Base-by-base conservation (phyloP, 768 basidiomycete species). In the Pisolithus albus region DNA sequence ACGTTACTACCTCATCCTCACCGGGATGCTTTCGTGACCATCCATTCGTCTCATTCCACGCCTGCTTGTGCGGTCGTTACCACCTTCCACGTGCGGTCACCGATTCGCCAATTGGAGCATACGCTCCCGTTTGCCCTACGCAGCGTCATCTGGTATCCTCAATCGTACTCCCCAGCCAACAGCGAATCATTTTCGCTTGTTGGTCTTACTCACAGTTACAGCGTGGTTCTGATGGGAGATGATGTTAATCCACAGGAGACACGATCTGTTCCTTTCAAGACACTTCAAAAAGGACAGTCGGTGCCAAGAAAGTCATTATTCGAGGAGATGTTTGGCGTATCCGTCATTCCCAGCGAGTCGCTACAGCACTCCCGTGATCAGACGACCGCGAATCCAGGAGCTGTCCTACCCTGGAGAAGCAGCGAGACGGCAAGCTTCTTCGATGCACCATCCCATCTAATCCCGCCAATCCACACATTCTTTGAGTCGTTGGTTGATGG, bases 291-390 rank as follows among this genome's bases (percentile, higher is more conserved):
- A 60, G 19, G 53, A 52, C 36, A 62, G 61, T 50, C 60, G 56
- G 57, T 73, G 57, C 63, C 65, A 21, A 72, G 61, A 55, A 72
- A 75, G 52, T 86, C 89, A 7, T 72, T 96, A 7, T 91, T 94
- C 70, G 86, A 91, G 65, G 92, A 94, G 61, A 88, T 94, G 61
- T 96, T 95, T 62, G 93, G 93, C 37, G 73, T 79, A 52, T 80
- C 88, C 41, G 86, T 86, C 2, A 82, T 92, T 58, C 59, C 61
- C 6, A 63, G 70, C 30, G 54, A 62, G 32, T 55, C 65, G 16
- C 47, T 56, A 11, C 59, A 64, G 38, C 50, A 56, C 38, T 52
- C 63, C 15, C 52, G 43, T 26, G 54, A 59, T 19, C 34, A 34
- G 15, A 26, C 26, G 40, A 18, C 51, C 28, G 52, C 46, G 34